These are phyloP conservation scores for Senna siamea DNA, from an alignment of 306 rosid genomes.

Conservation along the genomic window DNA sequence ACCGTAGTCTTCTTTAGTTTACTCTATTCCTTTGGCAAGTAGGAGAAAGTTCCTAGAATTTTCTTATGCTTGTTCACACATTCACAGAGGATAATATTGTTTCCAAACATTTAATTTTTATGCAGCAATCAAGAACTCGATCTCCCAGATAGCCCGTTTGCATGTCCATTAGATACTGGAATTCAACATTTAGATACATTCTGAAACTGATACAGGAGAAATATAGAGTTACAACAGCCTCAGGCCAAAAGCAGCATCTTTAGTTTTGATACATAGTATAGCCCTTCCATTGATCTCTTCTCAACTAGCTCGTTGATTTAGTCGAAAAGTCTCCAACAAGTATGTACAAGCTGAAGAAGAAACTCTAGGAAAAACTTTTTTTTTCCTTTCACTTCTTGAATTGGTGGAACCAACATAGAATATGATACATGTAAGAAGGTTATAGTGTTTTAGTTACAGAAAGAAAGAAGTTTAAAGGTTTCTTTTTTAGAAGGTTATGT, in stretches of 20 bases:
- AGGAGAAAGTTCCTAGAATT: no score
- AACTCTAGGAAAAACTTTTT: not conserved
- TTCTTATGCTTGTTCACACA: not conserved
- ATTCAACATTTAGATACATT: conserved; percentile 39
- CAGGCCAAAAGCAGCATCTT: conserved; percentile 12
- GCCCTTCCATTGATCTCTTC: not conserved
- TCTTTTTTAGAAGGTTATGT: conserved; percentile 18
- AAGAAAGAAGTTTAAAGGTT: conserved; percentile 4
- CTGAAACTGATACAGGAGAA: conserved; percentile 10
- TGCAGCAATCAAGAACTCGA: conserved; percentile 59
- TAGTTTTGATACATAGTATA: conserved; percentile 14
- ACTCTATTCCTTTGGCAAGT: no score
- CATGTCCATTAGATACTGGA: conserved; percentile 38
- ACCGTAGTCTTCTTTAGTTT: no score
- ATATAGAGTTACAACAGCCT: conserved; percentile 26
- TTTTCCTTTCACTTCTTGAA: conserved; percentile 7
- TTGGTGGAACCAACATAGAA: conserved; percentile 33
- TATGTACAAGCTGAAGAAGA: conserved; percentile 32
- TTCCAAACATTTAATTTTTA: not conserved
- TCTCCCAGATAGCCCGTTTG: conserved; percentile 84
- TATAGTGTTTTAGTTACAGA: conserved; percentile 28
- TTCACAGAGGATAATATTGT: not conserved
- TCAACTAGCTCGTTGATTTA: conserved; percentile 17
- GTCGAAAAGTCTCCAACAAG: conserved; percentile 30
- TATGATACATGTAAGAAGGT: conserved; percentile 34